phyloP scores from a whole-genome alignment of 768 basidiomycete genomes.

The Tulasnella calospora region DNA sequence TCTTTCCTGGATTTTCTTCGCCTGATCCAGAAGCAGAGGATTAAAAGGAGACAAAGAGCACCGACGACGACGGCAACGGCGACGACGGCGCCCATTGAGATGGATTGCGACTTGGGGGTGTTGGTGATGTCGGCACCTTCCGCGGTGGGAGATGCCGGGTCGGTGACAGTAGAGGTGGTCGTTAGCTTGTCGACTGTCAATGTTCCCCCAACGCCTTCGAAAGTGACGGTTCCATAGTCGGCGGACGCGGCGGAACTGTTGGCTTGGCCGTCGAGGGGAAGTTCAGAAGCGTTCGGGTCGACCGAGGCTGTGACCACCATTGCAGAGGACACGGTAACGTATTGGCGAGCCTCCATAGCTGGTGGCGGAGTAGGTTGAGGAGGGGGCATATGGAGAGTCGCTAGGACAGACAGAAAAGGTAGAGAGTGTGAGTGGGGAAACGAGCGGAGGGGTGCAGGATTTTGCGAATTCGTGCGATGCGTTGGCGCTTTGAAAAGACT shows the following conservation, averaged over 20 bases:
- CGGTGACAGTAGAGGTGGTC: background rate
- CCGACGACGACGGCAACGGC: slow-evolving; percentile 9
- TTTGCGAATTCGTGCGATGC: background rate
- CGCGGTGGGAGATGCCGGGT: background rate
- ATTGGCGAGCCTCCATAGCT: background rate
- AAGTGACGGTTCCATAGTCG: slow-evolving; percentile 8
- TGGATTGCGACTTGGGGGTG: background rate
- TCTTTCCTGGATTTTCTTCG: background rate
- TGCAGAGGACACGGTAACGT: background rate
- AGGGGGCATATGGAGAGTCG: background rate
- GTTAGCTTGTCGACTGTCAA: slow-evolving; percentile 5
- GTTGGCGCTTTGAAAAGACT: background rate
- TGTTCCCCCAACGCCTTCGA: slow-evolving; percentile 21
- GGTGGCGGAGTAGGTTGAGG: background rate
- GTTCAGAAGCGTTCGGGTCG: background rate
- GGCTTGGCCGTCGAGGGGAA: slow-evolving; percentile 11
- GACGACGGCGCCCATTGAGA: slow-evolving; percentile 11
- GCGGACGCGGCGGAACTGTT: background rate
- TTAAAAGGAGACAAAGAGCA: slow-evolving; percentile 5
- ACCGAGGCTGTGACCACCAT: slow-evolving; percentile 3
- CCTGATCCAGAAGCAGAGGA: slow-evolving; percentile 4
- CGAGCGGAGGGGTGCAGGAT: background rate
- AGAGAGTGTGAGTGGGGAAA: background rate
- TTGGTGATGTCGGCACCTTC: background rate
- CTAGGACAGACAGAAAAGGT: background rate